Evolutionary conservation across 495 filamentous ascomycete genomes (phyloP).

Genomic region (Penicillium paxilli): DNA sequence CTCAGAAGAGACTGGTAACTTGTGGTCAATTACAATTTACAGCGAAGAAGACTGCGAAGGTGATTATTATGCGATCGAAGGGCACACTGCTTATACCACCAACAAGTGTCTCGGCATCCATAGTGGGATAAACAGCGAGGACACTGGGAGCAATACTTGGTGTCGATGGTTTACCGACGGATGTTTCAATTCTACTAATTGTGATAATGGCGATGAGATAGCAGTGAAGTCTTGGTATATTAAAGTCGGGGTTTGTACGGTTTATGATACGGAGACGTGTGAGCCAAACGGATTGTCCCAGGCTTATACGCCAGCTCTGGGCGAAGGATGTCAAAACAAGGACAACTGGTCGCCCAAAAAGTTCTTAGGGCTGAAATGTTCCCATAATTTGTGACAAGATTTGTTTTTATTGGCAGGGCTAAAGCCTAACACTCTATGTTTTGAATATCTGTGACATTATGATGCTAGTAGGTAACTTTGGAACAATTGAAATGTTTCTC

Average conservation of each 20-base stretch:
- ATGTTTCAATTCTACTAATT: neutral
- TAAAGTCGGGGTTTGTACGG: conserved; percentile 1
- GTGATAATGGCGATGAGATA: neutral
- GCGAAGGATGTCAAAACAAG: neutral
- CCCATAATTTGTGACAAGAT: neutral
- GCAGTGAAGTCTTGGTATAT: conserved; percentile 6
- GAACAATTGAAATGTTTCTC: too few relatives aligned
- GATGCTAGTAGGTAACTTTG: too few relatives aligned
- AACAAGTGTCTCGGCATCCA: conserved; percentile 2
- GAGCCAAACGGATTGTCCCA: neutral
- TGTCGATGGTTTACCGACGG: conserved; percentile 10
- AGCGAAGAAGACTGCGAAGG: neutral
- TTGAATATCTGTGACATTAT: too few relatives aligned
- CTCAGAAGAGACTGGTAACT: neutral
- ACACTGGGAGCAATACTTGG: neutral
- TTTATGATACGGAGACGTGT: neutral
- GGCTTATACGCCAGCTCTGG: neutral
- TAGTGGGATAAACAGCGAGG: neutral
- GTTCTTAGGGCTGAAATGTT: neutral
- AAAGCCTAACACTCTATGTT: too few relatives aligned
- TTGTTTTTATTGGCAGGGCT: too few relatives aligned
- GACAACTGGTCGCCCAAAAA: neutral
- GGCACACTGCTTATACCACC: neutral
- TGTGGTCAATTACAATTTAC: conserved; percentile 10
- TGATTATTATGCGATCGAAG: conserved; percentile 9